Percentiles rank a stretch among this genome's conserved stretches.
Evolutionary conservation across 768 basidiomycete species (phyloP).

Genomic region (Tricholoma flavovirens): DNA sequence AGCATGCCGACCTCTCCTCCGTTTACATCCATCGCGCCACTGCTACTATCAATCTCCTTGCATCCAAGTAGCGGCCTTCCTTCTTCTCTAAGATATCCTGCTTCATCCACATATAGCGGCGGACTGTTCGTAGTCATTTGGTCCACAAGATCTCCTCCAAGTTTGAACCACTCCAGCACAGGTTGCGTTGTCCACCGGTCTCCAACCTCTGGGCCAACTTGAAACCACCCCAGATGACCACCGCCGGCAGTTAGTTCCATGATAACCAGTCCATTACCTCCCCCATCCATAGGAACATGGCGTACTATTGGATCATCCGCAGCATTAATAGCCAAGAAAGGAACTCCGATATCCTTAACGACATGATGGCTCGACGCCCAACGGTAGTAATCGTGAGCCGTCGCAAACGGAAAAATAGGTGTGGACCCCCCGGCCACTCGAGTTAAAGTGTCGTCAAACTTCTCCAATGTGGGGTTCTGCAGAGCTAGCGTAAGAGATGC

Average conservation of each 20-base stretch:
- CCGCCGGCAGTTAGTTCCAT: slow-evolving; percentile 60
- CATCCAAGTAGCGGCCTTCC: slow-evolving; percentile 53
- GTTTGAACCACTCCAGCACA: slow-evolving; percentile 65
- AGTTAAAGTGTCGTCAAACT: slow-evolving; percentile 62
- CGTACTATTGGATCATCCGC: slow-evolving; percentile 74
- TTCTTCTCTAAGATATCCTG: slow-evolving; percentile 58
- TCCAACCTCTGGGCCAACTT: slow-evolving; percentile 35
- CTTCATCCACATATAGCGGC: slow-evolving; percentile 38
- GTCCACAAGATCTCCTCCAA: slow-evolving; percentile 45
- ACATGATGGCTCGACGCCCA: slow-evolving; percentile 58
- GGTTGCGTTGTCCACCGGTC: slow-evolving; percentile 68
- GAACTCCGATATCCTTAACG: slow-evolving; percentile 56
- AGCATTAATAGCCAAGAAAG: slow-evolving; percentile 71
- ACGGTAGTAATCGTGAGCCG: slow-evolving; percentile 42
- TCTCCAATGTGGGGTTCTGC: slow-evolving; percentile 47
- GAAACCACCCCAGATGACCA: slow-evolving; percentile 81
- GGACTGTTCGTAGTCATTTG: slow-evolving; percentile 24
- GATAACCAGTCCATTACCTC: slow-evolving; percentile 47
- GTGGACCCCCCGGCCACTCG: slow-evolving; percentile 64
- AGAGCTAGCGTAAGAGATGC: slow-evolving; percentile 38
- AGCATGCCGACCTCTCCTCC: slow-evolving; percentile 50
- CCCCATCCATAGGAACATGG: slow-evolving; percentile 52
- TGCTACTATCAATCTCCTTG: slow-evolving; percentile 50
- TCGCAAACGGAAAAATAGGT: slow-evolving; percentile 44
- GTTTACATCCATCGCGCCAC: slow-evolving; percentile 47